Evolutionary conservation across 1,139 yeast genomes (phyloP), one percentile per base, ranked within the genome.

Genomic region (Pneumocystis canis): DNA sequence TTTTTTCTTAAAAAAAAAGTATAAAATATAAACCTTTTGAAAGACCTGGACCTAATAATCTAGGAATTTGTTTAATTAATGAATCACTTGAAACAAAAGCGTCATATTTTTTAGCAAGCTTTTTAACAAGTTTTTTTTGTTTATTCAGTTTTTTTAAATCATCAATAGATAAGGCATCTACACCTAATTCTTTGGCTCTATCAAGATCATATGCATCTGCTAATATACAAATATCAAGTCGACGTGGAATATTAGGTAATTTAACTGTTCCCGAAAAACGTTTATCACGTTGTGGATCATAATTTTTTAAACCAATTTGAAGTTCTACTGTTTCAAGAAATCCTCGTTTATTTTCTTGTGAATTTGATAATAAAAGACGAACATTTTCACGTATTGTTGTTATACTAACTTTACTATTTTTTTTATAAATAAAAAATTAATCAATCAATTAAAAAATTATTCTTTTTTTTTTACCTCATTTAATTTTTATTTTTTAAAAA

Each of bases 221-320:
- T 76, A 94, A 92, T 78, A 94, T 89, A 83, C 98, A 94, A 83
- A 94, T 81, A 81, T 97, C 88, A 97, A 94, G 89, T 96, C 92
- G 92, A 85, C 99, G 94, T 83, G 98, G 98, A 73, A 95, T 96
- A 78, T 85, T 85, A 77, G 99, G 99, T 76, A 94, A 85, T 83
- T 86, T 92, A 83, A 94, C 86, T 77, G 97, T 78, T 84, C 99
- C 99, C 79, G 97, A 90, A 97, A 94, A 94, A 89, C 99, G 97
- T 92, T 94, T 94, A 82, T 94, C 99, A 87, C 99, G 90, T 84
- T 94, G 98, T 78, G 99, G 97, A 81, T 94, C 99, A 83, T 94
- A 94, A 95, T 92, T 92, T 92, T 94, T 94, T 77, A 94, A 85
- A 80, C 98, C 98, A 76, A 94, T 96, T 84, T 94, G 98, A 79